Conservation (phyloP, 2,329 filamentous ascomycete genomes). For the Diaporthe aspalathi region DNA sequence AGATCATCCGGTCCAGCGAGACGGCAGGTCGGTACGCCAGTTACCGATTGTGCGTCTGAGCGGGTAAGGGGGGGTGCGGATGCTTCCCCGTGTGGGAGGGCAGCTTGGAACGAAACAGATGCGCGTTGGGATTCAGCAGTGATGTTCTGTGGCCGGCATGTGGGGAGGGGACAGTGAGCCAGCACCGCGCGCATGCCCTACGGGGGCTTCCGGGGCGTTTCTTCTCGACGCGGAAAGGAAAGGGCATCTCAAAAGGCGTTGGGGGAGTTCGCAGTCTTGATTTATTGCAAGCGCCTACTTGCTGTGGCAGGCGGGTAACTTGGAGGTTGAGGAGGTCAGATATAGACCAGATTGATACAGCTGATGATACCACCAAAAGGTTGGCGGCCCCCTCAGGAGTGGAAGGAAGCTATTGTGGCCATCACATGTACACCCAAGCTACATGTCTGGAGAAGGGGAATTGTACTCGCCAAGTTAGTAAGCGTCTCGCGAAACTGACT, state of each 20-base stretch:
- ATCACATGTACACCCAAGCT: not conserved
- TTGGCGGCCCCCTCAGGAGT: not conserved
- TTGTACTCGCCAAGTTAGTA: not conserved
- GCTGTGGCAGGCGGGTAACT: conserved; percentile 1
- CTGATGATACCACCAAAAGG: conserved; percentile 5
- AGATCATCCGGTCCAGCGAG: conserved; percentile 96
- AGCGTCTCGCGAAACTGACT: not conserved
- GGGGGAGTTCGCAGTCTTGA: conserved; percentile 31
- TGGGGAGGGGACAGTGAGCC: not conserved
- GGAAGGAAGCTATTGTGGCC: not conserved
- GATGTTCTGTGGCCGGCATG: not conserved
- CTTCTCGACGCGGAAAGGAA: conserved; percentile 29
- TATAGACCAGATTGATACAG: conserved; percentile 20
- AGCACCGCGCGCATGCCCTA: conserved; percentile 8
- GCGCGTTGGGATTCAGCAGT: not conserved
- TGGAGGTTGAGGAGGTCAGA: conserved; percentile 10
- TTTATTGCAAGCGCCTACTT: conserved; percentile 20
- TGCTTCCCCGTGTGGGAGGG: not conserved
- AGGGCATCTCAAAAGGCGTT: conserved; percentile 38
- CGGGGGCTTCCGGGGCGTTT: conserved; percentile 25
- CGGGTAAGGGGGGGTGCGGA: not conserved
- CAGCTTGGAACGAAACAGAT: not conserved
- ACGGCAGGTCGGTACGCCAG: conserved; percentile 96
- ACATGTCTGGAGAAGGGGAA: not conserved
- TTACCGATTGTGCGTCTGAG: conserved; percentile 79